Conservation (phyloP, 1,139 yeast species). For the Scheffersomyces cryptocercus region DNA sequence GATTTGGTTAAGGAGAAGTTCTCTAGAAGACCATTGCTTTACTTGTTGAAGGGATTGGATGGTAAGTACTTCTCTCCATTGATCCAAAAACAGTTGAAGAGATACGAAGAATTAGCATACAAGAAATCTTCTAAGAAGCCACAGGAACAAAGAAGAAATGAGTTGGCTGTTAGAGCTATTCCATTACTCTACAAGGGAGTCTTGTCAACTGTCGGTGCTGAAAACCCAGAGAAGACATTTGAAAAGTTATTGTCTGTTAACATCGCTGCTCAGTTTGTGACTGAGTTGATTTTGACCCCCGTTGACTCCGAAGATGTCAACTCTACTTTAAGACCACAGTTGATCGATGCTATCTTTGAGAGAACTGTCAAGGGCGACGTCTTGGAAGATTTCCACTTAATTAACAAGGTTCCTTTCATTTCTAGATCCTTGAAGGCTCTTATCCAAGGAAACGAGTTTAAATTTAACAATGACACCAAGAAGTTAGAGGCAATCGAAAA, state of each 20-base stretch:
- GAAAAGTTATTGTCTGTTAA: conserved; percentile 58
- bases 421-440: conserved; percentile 76
- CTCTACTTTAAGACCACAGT: conserved; percentile 43
- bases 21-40: conserved; percentile 87
- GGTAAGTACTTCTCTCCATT: conserved; percentile 81
- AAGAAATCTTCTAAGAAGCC: conserved; percentile 82
- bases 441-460: conserved; percentile 66
- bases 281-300: conserved; percentile 64
- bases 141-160: conserved; percentile 70
- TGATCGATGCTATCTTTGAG: conserved; percentile 57
- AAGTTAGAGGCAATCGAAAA: conserved; percentile 45
- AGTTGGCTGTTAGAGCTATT: conserved; percentile 64
- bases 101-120: conserved; percentile 65
- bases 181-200: conserved; percentile 66
- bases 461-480: conserved; percentile 67
- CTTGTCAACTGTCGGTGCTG: conserved; percentile 36
- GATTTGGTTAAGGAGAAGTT: conserved; percentile 68
- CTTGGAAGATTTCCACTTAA: conserved; percentile 65
- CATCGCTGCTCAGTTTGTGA: conserved; percentile 79
- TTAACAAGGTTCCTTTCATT: conserved; percentile 68
- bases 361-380: conserved; percentile 66
- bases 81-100: conserved; percentile 58
- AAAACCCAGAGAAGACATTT: conserved; percentile 25
- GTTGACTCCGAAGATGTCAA: conserved; percentile 52
- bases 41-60: conserved; percentile 75